These are phyloP conservation scores for Claviceps africana DNA, from an alignment of 2,329 filamentous ascomycete species.

Conservation along the genomic window DNA sequence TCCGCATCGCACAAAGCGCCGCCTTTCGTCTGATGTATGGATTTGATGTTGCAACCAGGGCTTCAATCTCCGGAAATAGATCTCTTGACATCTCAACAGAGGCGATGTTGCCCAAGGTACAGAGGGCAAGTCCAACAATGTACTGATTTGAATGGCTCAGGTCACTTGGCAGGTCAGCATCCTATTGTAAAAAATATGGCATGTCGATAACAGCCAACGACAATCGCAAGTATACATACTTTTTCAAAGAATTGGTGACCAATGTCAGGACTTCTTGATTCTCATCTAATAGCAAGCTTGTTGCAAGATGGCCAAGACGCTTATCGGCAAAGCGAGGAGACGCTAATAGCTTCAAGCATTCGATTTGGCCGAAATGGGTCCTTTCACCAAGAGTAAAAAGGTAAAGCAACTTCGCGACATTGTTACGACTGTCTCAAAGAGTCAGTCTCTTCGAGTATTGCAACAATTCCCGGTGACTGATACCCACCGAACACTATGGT, in stretches of 20 bases:
- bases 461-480: not conserved
- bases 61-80: conserved; percentile 90
- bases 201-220: not conserved
- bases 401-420: conserved; percentile 95
- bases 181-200: not conserved
- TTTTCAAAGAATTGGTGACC: conserved; percentile 95
- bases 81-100: conserved; percentile 98
- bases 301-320: conserved; percentile 85
- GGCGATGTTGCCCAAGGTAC: conserved; percentile 93
- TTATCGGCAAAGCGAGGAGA: conserved; percentile 98
- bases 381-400: conserved; percentile 95
- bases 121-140: conserved; percentile 89
- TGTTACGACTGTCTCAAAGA: conserved; percentile 60
- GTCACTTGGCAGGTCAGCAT: conserved; percentile 45
- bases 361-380: conserved; percentile 97
- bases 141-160: conserved; percentile 97
- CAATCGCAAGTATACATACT: conserved; percentile 42
- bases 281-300: conserved; percentile 90
- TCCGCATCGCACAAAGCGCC: conserved; percentile 95
- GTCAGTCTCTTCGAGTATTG: not conserved
- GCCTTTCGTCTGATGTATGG: conserved; percentile 98
- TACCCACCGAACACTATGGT: conserved; percentile 76
- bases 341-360: conserved; percentile 93
- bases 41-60: conserved; percentile 78
- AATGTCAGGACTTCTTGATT: conserved; percentile 96